These are phyloP conservation scores for Hemileia vastatrix DNA, from an alignment of 1,284 basidiomycete species.

Conservation along the genomic window DNA sequence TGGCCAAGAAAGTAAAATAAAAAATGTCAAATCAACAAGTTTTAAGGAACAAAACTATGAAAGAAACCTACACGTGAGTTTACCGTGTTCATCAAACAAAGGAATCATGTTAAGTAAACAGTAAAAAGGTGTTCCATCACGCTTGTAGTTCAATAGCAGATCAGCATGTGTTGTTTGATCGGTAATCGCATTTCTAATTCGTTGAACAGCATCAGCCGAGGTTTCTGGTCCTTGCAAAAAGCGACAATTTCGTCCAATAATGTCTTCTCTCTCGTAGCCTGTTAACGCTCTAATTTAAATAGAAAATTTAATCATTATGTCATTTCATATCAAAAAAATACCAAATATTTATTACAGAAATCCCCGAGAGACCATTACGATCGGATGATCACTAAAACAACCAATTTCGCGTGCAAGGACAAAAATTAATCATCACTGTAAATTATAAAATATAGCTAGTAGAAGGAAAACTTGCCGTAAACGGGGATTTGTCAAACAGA, in stretches of 20 bases:
- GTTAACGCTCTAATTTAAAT: conserved; percentile 15
- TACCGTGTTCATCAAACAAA: conserved; percentile 29
- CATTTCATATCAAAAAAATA: neutral
- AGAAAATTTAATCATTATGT: neutral
- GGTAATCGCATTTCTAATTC: neutral
- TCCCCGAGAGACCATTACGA: conserved; percentile 18
- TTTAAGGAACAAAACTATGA: too few relatives aligned
- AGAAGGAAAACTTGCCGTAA: neutral
- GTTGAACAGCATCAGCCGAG: conserved; percentile 9
- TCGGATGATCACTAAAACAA: conserved; percentile 18
- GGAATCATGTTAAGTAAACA: conserved; percentile 36
- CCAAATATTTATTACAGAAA: conserved; percentile 2
- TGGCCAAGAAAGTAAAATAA: neutral
- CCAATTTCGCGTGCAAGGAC: too few relatives aligned
- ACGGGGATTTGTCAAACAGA: conserved; percentile 12
- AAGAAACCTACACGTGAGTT: conserved; percentile 33
- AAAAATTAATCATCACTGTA: too few relatives aligned
- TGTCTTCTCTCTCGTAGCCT: conserved; percentile 32
- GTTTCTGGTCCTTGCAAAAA: conserved; percentile 12
- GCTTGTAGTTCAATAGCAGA: conserved; percentile 37
- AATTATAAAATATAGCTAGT: neutral
- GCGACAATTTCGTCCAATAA: conserved; percentile 39
- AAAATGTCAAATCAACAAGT: neutral
- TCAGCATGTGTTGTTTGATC: conserved; percentile 20
- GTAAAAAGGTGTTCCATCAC: conserved; percentile 31